Percentiles rank a stretch among this genome's conserved stretches.
These are phyloP conservation scores for Malus sylvestris DNA, from an alignment of 306 rosid genomes.

Conservation along the genomic window DNA sequence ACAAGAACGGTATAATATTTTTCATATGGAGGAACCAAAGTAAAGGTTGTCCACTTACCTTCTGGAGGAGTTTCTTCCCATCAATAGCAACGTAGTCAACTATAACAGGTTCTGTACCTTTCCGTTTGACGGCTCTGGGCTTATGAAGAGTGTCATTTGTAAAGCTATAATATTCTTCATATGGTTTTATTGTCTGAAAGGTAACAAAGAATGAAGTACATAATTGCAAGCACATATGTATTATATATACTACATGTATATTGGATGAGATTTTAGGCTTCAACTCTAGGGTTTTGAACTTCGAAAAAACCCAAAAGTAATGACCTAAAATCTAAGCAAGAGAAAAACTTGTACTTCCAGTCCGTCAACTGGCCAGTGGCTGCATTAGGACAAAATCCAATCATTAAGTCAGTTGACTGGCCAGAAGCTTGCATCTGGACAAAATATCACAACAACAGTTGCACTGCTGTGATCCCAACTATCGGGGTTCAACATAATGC, in stretches of 20 bases:
- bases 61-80: conserved; percentile 46
- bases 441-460: background rate
- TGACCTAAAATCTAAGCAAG: background rate
- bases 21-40: background rate
- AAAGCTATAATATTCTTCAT: conserved; percentile 68
- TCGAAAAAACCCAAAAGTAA: background rate
- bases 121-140: conserved; percentile 24
- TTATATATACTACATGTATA: too few species aligned
- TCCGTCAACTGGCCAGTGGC: too few species aligned
- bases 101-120: conserved; percentile 77
- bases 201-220: background rate
- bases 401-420: too few species aligned
- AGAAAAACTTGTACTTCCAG: too few species aligned
- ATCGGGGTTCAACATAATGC: background rate
- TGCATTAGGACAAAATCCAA: too few species aligned
- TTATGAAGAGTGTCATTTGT: conserved; percentile 41
- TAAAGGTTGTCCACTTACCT: conserved; percentile 40
- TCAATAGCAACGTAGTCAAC: conserved; percentile 86
- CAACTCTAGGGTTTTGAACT: background rate
- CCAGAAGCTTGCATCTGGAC: too few species aligned
- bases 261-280: background rate
- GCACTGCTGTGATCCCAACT: background rate
- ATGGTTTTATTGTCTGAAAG: conserved; percentile 64
- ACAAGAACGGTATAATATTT: too few species aligned
- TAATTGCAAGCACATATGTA: background rate